These are phyloP conservation scores for Alloteropsis semialata DNA, from an alignment of 176 grass and related monocot genomes.

Conservation along the genomic window DNA sequence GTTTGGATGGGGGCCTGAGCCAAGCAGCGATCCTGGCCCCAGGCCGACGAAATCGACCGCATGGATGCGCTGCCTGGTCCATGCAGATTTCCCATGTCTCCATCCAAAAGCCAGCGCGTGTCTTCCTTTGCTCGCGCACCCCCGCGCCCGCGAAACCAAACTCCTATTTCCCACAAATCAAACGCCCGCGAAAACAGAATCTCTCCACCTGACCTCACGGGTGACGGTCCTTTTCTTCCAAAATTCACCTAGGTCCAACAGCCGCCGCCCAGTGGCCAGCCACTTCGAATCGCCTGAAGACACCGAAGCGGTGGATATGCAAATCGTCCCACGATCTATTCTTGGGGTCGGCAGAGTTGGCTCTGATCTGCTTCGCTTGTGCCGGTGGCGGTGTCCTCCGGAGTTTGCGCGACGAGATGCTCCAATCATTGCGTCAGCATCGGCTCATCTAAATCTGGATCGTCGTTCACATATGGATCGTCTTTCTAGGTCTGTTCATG, in stretches of 20 bases:
- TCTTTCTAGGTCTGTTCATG: not conserved
- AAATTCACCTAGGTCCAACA: not conserved
- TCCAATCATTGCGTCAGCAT: not conserved
- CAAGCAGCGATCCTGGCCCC: too few species aligned
- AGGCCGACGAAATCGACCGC: too few species aligned
- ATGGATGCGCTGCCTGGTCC: too few species aligned
- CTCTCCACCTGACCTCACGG: too few species aligned
- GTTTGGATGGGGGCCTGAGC: too few species aligned
- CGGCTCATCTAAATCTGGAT: not conserved
- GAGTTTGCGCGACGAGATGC: not conserved
- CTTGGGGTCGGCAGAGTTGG: not conserved
- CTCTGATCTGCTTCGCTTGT: not conserved
- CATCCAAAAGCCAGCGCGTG: too few species aligned
- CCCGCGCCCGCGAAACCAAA: too few species aligned
- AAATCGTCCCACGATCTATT: not conserved
- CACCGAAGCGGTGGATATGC: not conserved
- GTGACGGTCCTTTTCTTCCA: not conserved
- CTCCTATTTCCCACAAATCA: too few species aligned
- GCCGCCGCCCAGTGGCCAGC: not conserved
- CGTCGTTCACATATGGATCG: not conserved
- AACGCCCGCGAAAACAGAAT: too few species aligned
- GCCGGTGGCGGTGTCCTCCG: not conserved
- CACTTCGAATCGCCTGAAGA: not conserved
- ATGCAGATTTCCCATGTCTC: too few species aligned
- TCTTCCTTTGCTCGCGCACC: too few species aligned